phyloP scores from a whole-genome alignment of 208 protist species.

The Wallacemonas sp. region DNA sequence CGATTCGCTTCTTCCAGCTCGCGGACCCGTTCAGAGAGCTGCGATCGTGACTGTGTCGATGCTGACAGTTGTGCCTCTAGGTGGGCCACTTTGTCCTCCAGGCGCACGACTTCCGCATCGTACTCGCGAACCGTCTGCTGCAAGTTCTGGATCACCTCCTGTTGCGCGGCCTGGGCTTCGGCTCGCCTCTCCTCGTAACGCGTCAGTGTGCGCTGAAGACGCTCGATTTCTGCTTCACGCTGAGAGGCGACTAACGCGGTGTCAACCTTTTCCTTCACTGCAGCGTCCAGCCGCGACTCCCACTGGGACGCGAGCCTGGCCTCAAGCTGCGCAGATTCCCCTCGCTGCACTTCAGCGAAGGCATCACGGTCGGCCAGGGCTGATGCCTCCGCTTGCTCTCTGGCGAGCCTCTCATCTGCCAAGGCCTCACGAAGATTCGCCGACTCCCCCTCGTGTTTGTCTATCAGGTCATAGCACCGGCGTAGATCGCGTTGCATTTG shows the following conservation, averaged over 20 bases:
- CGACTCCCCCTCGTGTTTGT: slow-evolving; percentile 29
- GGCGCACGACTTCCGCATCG: slow-evolving; percentile 9
- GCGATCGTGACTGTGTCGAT: neutral
- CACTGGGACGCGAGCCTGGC: neutral
- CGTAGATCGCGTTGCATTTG: slow-evolving; percentile 57
- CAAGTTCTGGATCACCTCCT: slow-evolving; percentile 7
- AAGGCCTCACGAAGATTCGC: neutral
- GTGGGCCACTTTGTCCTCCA: slow-evolving; percentile 16
- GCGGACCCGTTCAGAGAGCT: neutral
- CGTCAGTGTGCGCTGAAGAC: neutral
- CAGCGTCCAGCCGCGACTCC: slow-evolving; percentile 8
- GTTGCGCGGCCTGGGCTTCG: neutral
- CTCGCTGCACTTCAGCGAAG: neutral
- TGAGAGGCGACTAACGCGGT: slow-evolving; percentile 1
- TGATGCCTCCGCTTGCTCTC: neutral
- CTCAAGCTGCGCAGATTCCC: neutral
- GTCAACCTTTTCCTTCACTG: slow-evolving; percentile 8
- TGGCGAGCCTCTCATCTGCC: neutral
- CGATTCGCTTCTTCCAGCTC: slow-evolving; percentile 10
- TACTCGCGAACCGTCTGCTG: slow-evolving; percentile 4
- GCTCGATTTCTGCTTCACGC: neutral
- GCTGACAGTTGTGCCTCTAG: slow-evolving; percentile 5
- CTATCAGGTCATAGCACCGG: slow-evolving; percentile 38
- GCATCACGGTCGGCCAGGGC: neutral
- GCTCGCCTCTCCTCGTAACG: neutral